Conservation (phyloP, 2,329 filamentous ascomycete species). For the Chaetothyriales sp. region DNA sequence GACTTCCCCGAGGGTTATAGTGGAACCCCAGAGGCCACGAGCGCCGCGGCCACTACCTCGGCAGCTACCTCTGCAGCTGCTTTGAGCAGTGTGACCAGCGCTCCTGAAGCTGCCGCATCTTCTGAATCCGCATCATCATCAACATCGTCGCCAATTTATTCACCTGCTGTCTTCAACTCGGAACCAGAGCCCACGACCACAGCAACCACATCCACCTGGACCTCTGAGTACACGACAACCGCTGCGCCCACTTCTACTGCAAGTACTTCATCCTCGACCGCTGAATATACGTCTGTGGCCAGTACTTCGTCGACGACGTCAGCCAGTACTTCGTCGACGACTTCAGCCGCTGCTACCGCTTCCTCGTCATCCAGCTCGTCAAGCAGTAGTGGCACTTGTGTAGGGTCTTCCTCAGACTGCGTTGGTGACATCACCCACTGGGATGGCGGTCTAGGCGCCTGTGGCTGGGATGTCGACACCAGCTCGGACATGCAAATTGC, state of each 20-base stretch:
- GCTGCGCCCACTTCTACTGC: neutral
- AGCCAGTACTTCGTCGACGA: neutral
- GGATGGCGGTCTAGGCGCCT: constrained; percentile 50
- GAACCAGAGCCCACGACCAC: neutral
- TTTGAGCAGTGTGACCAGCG: neutral
- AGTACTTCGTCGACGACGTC: neutral
- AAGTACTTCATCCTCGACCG: neutral
- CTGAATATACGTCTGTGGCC: neutral
- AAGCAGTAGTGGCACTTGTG: constrained; percentile 17
- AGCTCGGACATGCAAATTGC: constrained; percentile 51
- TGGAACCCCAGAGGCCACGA: constrained; percentile 2
- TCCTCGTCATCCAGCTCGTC: constrained; percentile 3
- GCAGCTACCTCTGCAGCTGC: constrained; percentile 1
- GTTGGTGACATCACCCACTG: constrained; percentile 64
- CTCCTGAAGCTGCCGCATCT: constrained; percentile 1
- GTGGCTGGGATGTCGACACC: constrained; percentile 50
- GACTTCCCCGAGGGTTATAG: neutral
- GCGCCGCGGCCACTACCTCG: constrained; percentile 3
- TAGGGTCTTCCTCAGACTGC: constrained; percentile 26
- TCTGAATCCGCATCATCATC: constrained; percentile 1
- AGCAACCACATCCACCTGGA: neutral
- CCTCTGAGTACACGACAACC: neutral
- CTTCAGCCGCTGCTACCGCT: constrained; percentile 1
- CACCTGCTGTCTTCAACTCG: neutral
- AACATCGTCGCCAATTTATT: neutral